Evolutionary conservation across 2,329 filamentous ascomycete genomes (phyloP), one percentile per base, ranked within the genome.

Genomic region (Cladosporium cucumerinum): DNA sequence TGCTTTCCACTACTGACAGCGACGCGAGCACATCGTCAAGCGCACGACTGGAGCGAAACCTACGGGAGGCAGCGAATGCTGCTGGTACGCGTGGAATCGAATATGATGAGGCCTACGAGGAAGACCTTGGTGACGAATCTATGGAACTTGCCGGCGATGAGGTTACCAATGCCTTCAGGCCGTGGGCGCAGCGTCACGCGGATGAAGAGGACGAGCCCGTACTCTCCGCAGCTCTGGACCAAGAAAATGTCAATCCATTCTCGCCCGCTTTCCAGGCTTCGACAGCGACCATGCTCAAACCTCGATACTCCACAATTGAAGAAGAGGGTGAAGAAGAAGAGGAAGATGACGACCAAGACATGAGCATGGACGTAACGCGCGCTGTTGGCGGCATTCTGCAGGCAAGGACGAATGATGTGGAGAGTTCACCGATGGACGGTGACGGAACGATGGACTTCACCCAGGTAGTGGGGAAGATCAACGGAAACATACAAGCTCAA

Each of bases 341-440:
- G 25, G 76, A 76, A 65, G 73, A 82, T 23, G 74, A 79, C 6
- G 82, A 84, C 12, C 81, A 81, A 14, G 91, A 93, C 46, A 88
- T 96, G 83, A 95, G 92, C 25, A 97, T 98, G 94, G 94, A 98
- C 71, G 91, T 97, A 8, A 97, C 94, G 1, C 87, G 86, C 63
- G 91, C 87, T 10, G 82, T 96, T 61, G 94, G 94, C 10, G 86
- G 89, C 3, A 97, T 98, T 62, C 77, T 97, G 23, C 79, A 83
- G 5, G 82, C 78, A 71, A 77, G 58, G 62, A 69, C 51, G 54
- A 54, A 39, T 57, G 67, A 72, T 58, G 70, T 70, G 3, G 73
- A 75, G 43, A 76, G 75, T 66, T 78, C 80, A 18, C 75, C 74
- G 1, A 66, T 73, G 23, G 79, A 78, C 32, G 72, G 62, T 8